Percentiles rank a stretch among this genome's conserved stretches.
Conservation (phyloP, 441 rosid species). For the Corymbia calophylla region DNA sequence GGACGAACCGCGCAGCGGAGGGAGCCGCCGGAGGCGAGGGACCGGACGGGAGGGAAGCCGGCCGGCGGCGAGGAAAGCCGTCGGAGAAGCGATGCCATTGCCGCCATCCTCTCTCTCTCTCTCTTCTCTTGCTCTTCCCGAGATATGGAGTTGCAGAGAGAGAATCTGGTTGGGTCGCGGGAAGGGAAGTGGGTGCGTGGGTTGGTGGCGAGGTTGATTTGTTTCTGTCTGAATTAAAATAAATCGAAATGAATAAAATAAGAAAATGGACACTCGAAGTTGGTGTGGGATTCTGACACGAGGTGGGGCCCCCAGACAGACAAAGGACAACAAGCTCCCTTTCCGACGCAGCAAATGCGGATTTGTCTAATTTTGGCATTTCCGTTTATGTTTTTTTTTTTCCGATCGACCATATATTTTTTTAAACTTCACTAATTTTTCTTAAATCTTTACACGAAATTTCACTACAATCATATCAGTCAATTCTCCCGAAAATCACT, state of each 20-base stretch:
- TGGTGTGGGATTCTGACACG: background rate
- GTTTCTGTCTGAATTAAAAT: background rate
- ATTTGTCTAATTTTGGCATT: background rate
- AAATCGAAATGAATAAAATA: background rate
- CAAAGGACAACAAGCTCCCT: background rate
- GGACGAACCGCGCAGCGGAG: slow-evolving; percentile 29
- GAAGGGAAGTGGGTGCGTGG: background rate
- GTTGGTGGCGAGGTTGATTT: slow-evolving; percentile 3
- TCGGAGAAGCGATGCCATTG: slow-evolving; percentile 62
- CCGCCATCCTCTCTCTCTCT: slow-evolving; percentile 23
- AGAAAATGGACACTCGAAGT: background rate
- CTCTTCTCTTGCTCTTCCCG: background rate
- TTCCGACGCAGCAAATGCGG: background rate
- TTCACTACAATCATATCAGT: background rate
- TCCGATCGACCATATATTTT: background rate
- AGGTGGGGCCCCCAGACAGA: background rate
- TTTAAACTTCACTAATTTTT: too few species aligned
- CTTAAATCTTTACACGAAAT: background rate
- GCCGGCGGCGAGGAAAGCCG: slow-evolving; percentile 37
- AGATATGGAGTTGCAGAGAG: background rate
- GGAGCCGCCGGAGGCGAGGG: slow-evolving; percentile 30
- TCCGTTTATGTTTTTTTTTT: background rate
- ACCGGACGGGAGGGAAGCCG: slow-evolving; percentile 19
- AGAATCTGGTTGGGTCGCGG: background rate
- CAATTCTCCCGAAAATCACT: rapidly evolving